A percentile compares a stretch with the other conserved stretches of the same genome.
These are phyloP conservation scores for Syzygium oleosum DNA, from an alignment of 345 rosid species.

Conservation along the genomic window DNA sequence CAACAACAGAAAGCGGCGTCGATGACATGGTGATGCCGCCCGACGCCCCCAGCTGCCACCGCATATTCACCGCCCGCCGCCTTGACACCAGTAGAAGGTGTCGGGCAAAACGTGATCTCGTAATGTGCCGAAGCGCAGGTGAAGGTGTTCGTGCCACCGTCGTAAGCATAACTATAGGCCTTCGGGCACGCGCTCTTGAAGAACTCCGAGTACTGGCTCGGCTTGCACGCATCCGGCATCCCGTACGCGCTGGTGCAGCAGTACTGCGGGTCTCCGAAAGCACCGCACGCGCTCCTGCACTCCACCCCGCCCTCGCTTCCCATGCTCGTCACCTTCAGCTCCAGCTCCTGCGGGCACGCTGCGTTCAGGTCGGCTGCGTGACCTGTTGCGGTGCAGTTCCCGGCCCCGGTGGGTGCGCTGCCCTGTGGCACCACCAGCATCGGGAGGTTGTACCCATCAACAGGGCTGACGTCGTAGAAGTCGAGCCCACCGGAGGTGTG, in stretches of 20 bases:
- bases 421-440: conserved; percentile 44
- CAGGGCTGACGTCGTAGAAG: conserved; percentile 65
- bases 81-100: conserved; percentile 16
- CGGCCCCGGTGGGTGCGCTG: conserved; percentile 4
- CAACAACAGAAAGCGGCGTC: neutral
- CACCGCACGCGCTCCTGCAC: conserved; percentile 60
- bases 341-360: conserved; percentile 46
- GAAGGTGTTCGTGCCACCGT: conserved; percentile 52
- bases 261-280: conserved; percentile 42
- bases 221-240: conserved; percentile 46
- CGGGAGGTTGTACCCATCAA: conserved; percentile 68
- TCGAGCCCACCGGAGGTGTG: conserved; percentile 41
- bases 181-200: conserved; percentile 56
- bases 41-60: neutral
- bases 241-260: conserved; percentile 56
- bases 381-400: conserved; percentile 39
- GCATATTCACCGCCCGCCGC: neutral
- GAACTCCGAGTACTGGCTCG: conserved; percentile 34
- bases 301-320: conserved; percentile 23
- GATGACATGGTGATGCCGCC: neutral
- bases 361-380: conserved; percentile 45
- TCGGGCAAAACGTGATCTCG: conserved; percentile 47
- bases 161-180: conserved; percentile 64
- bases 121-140: conserved; percentile 44
- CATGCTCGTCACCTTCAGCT: conserved; percentile 22